A percentile compares a stretch with the other conserved stretches of the same genome.
Conservation (phyloP, 148 eudicot species). For the Oxyria digyna region DNA sequence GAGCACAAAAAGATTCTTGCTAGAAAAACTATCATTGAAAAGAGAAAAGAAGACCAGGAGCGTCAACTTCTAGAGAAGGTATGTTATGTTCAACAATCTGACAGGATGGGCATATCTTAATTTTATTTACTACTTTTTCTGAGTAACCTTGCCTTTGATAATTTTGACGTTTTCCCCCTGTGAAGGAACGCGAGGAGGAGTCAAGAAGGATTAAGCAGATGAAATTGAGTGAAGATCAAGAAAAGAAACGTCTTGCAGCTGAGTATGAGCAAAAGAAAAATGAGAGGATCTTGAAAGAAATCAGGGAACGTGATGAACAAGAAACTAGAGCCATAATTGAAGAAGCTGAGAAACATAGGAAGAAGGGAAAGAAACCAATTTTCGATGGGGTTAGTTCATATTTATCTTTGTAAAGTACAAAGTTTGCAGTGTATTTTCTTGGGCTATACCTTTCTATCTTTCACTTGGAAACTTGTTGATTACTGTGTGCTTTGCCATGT, state of each 20-base stretch:
- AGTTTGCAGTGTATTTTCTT: neutral
- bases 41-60: constrained; percentile 93
- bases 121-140: neutral
- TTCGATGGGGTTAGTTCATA: constrained; percentile 55
- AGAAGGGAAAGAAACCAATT: constrained; percentile 57
- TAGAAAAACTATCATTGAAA: constrained; percentile 78
- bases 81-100: neutral
- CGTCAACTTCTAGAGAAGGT: constrained; percentile 82
- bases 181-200: constrained; percentile 88
- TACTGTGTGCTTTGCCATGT: neutral
- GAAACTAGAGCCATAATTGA: constrained; percentile 62
- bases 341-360: constrained; percentile 49
- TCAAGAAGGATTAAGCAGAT: constrained; percentile 51
- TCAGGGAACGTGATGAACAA: constrained; percentile 63
- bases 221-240: constrained; percentile 73
- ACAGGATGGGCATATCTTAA: neutral
- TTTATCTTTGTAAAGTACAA: neutral
- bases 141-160: neutral
- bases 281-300: constrained; percentile 54
- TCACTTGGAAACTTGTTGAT: neutral
- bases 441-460: neutral
- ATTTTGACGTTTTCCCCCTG: neutral
- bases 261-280: constrained; percentile 70
- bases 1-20: constrained; percentile 91
- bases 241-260: constrained; percentile 65